These are phyloP conservation scores for Starmerella davenportii DNA, from an alignment of 805 yeast genomes.

Conservation along the genomic window DNA sequence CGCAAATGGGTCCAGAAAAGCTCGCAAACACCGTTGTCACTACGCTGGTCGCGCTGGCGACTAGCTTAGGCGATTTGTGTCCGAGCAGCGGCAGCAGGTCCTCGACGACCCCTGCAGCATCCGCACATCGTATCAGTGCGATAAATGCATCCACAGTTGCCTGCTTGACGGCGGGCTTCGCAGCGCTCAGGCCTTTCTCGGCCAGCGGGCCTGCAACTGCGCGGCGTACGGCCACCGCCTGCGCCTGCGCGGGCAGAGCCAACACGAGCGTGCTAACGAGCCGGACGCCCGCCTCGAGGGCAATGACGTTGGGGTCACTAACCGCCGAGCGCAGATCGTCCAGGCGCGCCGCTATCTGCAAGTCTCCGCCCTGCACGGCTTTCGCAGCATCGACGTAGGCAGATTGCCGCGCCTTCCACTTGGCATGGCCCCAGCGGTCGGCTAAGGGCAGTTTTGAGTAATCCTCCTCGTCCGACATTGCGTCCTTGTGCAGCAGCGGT, in stretches of 20 bases:
- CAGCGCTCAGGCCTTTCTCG: constrained; percentile 66
- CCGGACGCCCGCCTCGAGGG: constrained; percentile 65
- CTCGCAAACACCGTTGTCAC: constrained; percentile 35
- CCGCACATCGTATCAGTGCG: constrained; percentile 48
- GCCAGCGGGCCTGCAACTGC: constrained; percentile 28
- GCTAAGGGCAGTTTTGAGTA: constrained; percentile 44
- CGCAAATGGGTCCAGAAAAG: constrained; percentile 46
- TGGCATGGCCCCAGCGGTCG: constrained; percentile 46
- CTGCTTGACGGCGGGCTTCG: constrained; percentile 56
- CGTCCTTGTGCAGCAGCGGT: no score
- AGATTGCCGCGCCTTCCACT: constrained; percentile 72
- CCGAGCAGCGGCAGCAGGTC: constrained; percentile 41
- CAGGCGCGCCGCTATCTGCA: not conserved
- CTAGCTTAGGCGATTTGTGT: constrained; percentile 55
- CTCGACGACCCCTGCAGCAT: constrained; percentile 37
- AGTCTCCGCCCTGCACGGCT: not conserved
- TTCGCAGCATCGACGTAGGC: constrained; percentile 52
- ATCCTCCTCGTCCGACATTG: constrained; percentile 37
- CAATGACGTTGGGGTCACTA: constrained; percentile 71
- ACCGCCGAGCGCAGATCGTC: constrained; percentile 34
- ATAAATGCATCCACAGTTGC: constrained; percentile 46
- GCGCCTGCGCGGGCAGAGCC: constrained; percentile 34
- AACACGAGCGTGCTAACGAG: constrained; percentile 35
- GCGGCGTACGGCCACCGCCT: constrained; percentile 22
- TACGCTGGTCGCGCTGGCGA: constrained; percentile 46